Conservation (phyloP, 1,284 basidiomycete species). For the Puccinia polysora region DNA sequence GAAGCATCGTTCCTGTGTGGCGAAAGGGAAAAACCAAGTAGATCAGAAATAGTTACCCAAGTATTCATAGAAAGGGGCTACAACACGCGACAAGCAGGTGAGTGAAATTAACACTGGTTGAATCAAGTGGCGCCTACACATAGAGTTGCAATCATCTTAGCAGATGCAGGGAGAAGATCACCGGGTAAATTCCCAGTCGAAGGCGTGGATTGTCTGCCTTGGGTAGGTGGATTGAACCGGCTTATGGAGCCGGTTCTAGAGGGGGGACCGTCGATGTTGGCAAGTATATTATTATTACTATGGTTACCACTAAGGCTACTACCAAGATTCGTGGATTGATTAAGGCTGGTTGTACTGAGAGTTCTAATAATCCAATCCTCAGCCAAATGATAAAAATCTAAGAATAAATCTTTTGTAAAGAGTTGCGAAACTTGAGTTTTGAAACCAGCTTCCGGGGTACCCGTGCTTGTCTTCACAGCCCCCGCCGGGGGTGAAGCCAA, state of each 20-base stretch:
- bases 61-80: neutral
- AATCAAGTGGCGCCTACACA: no score
- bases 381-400: constrained; percentile 42
- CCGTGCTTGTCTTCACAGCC: no score
- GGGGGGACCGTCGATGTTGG: neutral
- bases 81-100: neutral
- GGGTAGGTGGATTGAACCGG: neutral
- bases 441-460: neutral
- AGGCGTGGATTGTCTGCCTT: neutral
- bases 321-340: neutral
- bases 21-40: neutral
- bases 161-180: constrained; percentile 32
- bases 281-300: neutral
- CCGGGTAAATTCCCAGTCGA: constrained; percentile 11
- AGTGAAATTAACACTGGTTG: neutral
- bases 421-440: constrained; percentile 14
- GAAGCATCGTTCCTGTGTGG: constrained; percentile 26
- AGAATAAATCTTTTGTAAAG: constrained; percentile 23
- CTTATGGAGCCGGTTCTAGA: constrained; percentile 10
- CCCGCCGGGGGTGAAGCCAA: neutral
- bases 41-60: neutral
- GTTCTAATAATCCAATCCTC: constrained; percentile 36
- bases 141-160: constrained; percentile 35
- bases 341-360: neutral
- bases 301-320: neutral